Evolutionary conservation across 305 asterid genomes (phyloP).

Genomic region (Fraxinus floribunda): DNA sequence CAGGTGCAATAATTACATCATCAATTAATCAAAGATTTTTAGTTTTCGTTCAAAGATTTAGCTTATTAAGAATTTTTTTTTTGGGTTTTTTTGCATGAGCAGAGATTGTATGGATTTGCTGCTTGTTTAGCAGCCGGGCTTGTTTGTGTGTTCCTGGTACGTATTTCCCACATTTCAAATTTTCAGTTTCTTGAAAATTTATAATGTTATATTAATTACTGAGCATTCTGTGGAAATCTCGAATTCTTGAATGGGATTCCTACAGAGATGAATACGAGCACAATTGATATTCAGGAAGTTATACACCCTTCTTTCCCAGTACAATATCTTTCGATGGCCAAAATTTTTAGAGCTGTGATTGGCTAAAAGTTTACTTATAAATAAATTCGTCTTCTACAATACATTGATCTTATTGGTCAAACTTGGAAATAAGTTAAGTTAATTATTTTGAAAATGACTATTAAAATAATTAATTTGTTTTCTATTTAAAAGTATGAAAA

Average conservation of each 20-base stretch:
- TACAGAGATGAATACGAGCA: neutral
- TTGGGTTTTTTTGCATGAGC: conserved; percentile 30
- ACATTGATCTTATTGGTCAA: neutral
- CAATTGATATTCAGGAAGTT: neutral
- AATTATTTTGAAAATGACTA: neutral
- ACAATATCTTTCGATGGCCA: neutral
- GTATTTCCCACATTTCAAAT: conserved; percentile 22
- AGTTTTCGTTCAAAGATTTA: conserved; percentile 7
- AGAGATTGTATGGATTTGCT: conserved; percentile 85
- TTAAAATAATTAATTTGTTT: neutral
- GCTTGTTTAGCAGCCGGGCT: conserved; percentile 77
- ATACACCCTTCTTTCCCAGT: neutral
- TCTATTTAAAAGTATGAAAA: neutral
- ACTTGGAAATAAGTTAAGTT: neutral
- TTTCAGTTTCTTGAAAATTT: neutral
- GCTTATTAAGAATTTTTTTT: conserved; percentile 10
- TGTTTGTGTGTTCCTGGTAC: conserved; percentile 76
- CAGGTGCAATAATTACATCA: conserved; percentile 50
- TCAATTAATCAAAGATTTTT: neutral
- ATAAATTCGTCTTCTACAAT: neutral
- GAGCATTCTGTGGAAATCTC: neutral
- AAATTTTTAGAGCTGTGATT: neutral
- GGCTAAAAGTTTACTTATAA: neutral
- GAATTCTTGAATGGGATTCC: neutral
- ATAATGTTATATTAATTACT: neutral